Evolutionary conservation across 805 yeast genomes (phyloP), one percentile per base, ranked within the genome.

Genomic region (Teunomyces pallodes): DNA sequence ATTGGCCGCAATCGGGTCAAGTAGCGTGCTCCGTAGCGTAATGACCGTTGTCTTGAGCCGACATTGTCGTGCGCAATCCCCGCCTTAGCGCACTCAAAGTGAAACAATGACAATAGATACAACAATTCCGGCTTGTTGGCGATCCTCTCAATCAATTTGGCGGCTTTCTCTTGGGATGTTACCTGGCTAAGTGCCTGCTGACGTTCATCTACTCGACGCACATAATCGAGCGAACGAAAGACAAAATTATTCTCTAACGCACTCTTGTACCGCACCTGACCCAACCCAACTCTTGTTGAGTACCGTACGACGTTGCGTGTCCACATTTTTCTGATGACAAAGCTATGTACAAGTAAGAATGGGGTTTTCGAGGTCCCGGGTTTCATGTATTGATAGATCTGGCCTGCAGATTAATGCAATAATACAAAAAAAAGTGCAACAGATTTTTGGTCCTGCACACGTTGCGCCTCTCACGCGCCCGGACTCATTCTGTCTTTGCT

Each of bases 21-120:
- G 43, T 59, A 68, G 10, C 53, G 46, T 30, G 50, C 35, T 35
- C 57, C 43, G 50, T 59, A 69, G 42, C 48, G 53, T 53, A 57
- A 53, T 7, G 48, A 36, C 36, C 41, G 26, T 40, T 51, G n/a
- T 35, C 60, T 47, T 6, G 41, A 47, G 3, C 43, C 53, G 14
- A 54, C 44, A n/a, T 50, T 38, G 9, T 45, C 43, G 5, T 53
- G 61, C 5, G 53, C 49, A 17, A 70, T 64, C 5, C 69, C 72
- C 5, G 66, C 43, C 42, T 56, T 56, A 13, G 50, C 46, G 42
- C 74, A 65, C 48, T 70, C 69, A 10, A 47, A 43, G 45, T 68
- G 69, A 54, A 72, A 70, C 10, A 60, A 50, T 40, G 67, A 56
- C 20, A 73, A 52, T 10, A 67, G 52, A 42, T 55, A 58, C 33